Evolutionary conservation across 176 grass and related monocot species (phyloP).

Genomic region (Otatea glauca): DNA sequence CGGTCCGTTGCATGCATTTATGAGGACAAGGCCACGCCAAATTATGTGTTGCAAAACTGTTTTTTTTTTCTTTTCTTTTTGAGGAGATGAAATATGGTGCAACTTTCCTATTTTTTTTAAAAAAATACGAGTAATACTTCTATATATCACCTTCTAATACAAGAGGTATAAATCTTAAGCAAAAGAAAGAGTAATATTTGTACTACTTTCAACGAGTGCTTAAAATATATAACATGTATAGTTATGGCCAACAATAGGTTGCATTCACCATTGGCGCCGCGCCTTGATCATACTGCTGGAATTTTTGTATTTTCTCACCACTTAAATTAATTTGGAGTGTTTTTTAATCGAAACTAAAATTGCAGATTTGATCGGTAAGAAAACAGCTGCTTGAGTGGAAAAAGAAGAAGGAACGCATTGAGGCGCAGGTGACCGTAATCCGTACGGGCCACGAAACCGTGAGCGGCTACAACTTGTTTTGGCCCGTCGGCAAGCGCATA

Average conservation of each 20-base stretch:
- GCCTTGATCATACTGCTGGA: neutral
- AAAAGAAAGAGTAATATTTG: no score
- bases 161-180: no score
- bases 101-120: no score
- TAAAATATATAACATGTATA: no score
- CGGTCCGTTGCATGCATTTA: neutral
- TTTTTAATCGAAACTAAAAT: neutral
- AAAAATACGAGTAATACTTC: no score
- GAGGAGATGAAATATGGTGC: neutral
- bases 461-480: neutral
- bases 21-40: neutral
- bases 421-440: neutral
- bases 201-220: no score
- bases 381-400: neutral
- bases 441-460: constrained; percentile 27
- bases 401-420: neutral
- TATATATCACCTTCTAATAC: no score
- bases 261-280: neutral
- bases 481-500: neutral
- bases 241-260: neutral
- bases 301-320: neutral
- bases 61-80: neutral
- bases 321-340: neutral
- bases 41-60: neutral
- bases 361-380: neutral